phyloP scores from a whole-genome alignment of 345 rosid species.

The Eutrema yunnanense region DNA sequence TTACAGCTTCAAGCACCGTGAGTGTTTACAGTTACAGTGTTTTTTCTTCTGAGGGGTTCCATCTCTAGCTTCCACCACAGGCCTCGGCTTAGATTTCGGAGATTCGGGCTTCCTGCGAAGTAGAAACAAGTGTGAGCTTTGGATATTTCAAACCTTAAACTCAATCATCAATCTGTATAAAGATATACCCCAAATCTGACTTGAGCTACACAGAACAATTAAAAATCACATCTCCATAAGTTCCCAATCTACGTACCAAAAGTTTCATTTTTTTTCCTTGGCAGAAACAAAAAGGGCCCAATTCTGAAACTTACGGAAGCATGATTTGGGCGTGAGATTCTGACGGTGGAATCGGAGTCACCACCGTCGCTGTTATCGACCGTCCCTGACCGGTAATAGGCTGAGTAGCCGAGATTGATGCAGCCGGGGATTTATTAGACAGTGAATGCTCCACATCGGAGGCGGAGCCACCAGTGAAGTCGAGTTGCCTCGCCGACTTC shows the following conservation, averaged over 20 bases:
- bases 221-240: background rate
- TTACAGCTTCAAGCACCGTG: slow-evolving; percentile 97
- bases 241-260: background rate
- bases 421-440: slow-evolving; percentile 19
- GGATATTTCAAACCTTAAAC: background rate
- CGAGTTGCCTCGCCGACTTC: slow-evolving; percentile 87
- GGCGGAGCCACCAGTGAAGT: slow-evolving; percentile 52
- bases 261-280: background rate
- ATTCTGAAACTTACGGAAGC: slow-evolving; percentile 40
- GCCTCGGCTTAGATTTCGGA: slow-evolving; percentile 65
- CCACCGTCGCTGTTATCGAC: slow-evolving; percentile 1
- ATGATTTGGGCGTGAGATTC: slow-evolving; percentile 31
- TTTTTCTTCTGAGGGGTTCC: slow-evolving; percentile 92
- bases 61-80: slow-evolving; percentile 64
- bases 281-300: background rate
- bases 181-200: background rate
- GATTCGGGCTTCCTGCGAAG: slow-evolving; percentile 70
- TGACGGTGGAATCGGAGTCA: slow-evolving; percentile 21
- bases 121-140: slow-evolving; percentile 4
- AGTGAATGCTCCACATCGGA: slow-evolving; percentile 44
- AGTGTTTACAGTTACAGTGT: slow-evolving; percentile 96
- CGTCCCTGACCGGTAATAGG: no score
- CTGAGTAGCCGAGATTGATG: background rate
- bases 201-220: background rate
- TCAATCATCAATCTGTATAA: background rate